A percentile compares a stretch with the other conserved stretches of the same genome.
phyloP scores from a whole-genome alignment of 2,329 filamentous ascomycete genomes.

The Xylaria sp. region DNA sequence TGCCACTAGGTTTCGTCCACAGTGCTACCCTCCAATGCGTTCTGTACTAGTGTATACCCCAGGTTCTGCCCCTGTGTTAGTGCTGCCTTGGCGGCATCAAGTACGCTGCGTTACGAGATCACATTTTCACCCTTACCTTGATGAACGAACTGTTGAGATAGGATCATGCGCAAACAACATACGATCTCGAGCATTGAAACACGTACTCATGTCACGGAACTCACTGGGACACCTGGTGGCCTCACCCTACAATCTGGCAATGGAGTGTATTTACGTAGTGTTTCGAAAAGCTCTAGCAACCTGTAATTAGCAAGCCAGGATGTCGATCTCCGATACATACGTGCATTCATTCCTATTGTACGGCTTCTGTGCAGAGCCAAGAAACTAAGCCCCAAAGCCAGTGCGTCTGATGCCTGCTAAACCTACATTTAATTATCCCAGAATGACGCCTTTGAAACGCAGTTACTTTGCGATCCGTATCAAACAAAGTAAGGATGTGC shows the following conservation, averaged over 20 bases:
- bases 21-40: slow-evolving; percentile 18
- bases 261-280: too few relatives aligned
- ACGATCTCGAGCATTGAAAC: neutral
- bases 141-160: neutral
- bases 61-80: slow-evolving; percentile 3
- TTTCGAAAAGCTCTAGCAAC: neutral
- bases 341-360: neutral
- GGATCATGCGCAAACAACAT: neutral
- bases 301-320: neutral
- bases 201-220: neutral
- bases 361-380: neutral
- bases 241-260: neutral
- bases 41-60: slow-evolving; percentile 4
- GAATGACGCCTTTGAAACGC: neutral
- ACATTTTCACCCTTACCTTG: neutral
- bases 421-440: neutral
- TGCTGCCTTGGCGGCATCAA: slow-evolving; percentile 1
- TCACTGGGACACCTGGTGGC: neutral
- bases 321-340: slow-evolving; percentile 7
- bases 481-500: neutral
- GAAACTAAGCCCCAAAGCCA: neutral
- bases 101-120: neutral
- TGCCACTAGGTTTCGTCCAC: neutral
- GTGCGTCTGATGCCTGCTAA: neutral
- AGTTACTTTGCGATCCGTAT: neutral